phyloP scores from a whole-genome alignment of 176 grass and related monocot species.

The Aegilops bicornis region DNA sequence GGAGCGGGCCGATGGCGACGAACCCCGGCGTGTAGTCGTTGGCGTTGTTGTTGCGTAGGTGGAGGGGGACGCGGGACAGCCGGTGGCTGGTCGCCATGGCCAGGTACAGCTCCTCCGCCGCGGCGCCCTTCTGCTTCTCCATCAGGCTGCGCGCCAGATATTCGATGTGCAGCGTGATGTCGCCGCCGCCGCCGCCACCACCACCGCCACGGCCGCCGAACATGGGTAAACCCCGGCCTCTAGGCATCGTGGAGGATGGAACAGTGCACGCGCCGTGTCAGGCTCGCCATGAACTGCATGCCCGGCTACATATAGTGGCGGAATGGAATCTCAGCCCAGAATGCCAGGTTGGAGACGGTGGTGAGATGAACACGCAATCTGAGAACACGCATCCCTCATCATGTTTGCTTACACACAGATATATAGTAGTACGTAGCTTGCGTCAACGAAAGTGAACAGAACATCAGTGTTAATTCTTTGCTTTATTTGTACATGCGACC shows the following conservation, averaged over 20 bases:
- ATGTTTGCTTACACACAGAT: not conserved
- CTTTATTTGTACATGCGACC: slow-evolving; percentile 33
- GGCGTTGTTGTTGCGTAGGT: slow-evolving; percentile 1
- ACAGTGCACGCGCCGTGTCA: not conserved
- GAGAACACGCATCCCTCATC: not conserved
- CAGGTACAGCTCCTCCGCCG: slow-evolving; percentile 26
- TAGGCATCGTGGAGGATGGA: not conserved
- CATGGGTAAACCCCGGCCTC: not conserved
- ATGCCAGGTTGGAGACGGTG: not conserved
- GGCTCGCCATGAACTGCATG: not conserved
- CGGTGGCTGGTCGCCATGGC: slow-evolving; percentile 2
- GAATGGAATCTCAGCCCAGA: not conserved
- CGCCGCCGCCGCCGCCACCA: not conserved
- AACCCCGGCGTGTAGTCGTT: slow-evolving; percentile 43
- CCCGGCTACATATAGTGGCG: not conserved
- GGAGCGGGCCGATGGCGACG: slow-evolving; percentile 52
- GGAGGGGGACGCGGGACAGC: slow-evolving; percentile 31
- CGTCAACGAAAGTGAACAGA: not conserved
- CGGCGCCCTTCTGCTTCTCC: slow-evolving; percentile 31
- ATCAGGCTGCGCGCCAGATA: slow-evolving; percentile 26
- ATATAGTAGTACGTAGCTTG: slow-evolving; percentile 20
- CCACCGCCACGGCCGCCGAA: not conserved
- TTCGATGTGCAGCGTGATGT: slow-evolving; percentile 39
- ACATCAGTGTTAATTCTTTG: slow-evolving; percentile 31
- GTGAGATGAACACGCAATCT: slow-evolving; percentile 23